phyloP scores from a whole-genome alignment of 2,329 filamentous ascomycete genomes.

The Alternaria viburni region DNA sequence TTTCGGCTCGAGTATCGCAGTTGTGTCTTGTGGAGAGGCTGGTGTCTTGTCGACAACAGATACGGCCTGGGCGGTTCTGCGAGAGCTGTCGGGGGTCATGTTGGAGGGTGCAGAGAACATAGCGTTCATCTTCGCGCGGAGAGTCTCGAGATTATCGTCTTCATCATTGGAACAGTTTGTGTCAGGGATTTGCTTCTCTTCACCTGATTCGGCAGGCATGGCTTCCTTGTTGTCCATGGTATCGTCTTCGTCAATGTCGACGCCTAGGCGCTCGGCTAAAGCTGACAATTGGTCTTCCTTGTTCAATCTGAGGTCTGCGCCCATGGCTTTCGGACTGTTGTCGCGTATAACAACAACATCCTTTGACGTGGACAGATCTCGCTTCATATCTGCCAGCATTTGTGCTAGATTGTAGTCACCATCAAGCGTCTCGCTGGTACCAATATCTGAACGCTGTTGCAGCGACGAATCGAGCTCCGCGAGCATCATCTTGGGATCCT shows the following conservation, averaged over 20 bases:
- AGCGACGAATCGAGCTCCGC: constrained; percentile 3
- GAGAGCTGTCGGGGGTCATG: background rate
- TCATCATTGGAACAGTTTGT: background rate
- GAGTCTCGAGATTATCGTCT: constrained; percentile 5
- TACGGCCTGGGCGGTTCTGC: background rate
- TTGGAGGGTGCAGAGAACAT: background rate
- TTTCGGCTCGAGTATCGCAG: background rate
- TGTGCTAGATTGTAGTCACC: background rate
- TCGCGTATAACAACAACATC: background rate
- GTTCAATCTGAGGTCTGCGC: background rate
- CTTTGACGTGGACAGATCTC: background rate
- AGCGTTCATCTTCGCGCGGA: background rate
- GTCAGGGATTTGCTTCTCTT: background rate
- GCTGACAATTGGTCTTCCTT: background rate
- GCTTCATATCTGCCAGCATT: background rate
- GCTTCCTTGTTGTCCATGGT: background rate
- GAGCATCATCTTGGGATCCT: constrained; percentile 9
- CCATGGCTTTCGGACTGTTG: background rate
- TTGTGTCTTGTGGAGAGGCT: background rate
- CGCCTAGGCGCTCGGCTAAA: background rate
- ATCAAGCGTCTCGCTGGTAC: background rate
- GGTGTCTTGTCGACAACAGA: background rate
- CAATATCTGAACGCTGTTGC: background rate
- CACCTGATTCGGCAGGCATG: background rate
- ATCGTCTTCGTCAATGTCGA: background rate